Evolutionary conservation across 148 eudicot genomes (phyloP).

Genomic region (Fagopyrum tataricum): DNA sequence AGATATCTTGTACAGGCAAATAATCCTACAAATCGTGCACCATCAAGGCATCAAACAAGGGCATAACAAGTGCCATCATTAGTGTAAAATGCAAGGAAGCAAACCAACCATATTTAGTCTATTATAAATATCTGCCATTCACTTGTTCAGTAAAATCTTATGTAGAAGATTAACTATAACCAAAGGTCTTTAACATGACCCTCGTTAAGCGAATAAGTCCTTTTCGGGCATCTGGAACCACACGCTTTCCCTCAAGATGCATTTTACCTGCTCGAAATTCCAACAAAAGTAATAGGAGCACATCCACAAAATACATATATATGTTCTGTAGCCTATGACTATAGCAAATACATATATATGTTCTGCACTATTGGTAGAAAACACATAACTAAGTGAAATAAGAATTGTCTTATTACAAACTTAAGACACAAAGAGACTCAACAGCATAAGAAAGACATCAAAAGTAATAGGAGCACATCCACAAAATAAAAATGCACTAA

Average conservation of each 20-base stretch:
- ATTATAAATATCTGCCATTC: not conserved
- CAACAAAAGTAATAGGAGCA: constrained; percentile 29
- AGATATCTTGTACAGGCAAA: not conserved
- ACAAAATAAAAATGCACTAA: no score
- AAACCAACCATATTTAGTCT: not conserved
- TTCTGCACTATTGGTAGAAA: not conserved
- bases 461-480: no score
- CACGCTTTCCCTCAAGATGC: constrained; percentile 75
- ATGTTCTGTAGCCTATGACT: not conserved
- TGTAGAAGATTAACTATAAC: not conserved
- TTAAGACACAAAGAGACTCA: no score
- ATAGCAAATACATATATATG: not conserved
- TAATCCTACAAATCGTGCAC: not conserved
- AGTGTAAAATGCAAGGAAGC: not conserved
- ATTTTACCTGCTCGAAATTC: constrained; percentile 98
- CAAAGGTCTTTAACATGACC: constrained; percentile 27
- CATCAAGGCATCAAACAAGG: not conserved
- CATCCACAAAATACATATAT: not conserved
- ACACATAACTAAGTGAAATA: not conserved
- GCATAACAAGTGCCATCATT: not conserved
- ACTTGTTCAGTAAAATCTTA: not conserved
- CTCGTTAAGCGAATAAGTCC: constrained; percentile 80
- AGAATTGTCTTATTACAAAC: no score
- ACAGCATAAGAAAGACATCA: not conserved
- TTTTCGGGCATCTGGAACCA: constrained; percentile 84